Conservation (phyloP, 78 protist species). For the Pigoraptor vietnamica region DNA sequence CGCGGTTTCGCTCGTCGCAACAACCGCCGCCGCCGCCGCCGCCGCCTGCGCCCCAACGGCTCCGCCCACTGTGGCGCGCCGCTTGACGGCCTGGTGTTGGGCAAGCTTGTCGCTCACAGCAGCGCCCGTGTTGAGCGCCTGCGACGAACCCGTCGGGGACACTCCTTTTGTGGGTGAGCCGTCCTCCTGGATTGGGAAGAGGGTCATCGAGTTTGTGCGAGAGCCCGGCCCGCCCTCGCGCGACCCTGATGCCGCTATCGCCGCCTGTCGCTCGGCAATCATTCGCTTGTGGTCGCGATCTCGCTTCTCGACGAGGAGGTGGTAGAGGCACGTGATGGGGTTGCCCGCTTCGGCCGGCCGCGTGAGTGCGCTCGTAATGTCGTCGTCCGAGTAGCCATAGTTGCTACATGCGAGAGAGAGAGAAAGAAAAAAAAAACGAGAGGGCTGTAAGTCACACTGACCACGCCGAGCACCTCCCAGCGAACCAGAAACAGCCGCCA, state of each 20-base stretch:
- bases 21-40: no score
- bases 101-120: neutral
- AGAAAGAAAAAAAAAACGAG: neutral
- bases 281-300: neutral
- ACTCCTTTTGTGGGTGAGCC: neutral
- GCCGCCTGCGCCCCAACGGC: no score
- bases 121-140: neutral
- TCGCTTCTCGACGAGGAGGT: neutral
- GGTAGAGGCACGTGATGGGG: neutral
- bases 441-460: neutral
- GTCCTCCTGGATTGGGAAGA: neutral
- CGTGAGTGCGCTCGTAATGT: neutral
- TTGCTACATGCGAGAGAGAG: neutral
- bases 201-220: neutral
- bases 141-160: neutral
- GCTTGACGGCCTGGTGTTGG: neutral
- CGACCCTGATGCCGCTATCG: neutral
- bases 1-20: no score
- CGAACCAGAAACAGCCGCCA: no score
- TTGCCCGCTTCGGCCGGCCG: neutral
- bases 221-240: neutral
- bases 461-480: no score
- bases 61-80: neutral
- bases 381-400: neutral
- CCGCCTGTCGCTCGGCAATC: neutral